phyloP scores from a whole-genome alignment of 176 grass and related monocot genomes.

The Cenchrus fungigraminus region DNA sequence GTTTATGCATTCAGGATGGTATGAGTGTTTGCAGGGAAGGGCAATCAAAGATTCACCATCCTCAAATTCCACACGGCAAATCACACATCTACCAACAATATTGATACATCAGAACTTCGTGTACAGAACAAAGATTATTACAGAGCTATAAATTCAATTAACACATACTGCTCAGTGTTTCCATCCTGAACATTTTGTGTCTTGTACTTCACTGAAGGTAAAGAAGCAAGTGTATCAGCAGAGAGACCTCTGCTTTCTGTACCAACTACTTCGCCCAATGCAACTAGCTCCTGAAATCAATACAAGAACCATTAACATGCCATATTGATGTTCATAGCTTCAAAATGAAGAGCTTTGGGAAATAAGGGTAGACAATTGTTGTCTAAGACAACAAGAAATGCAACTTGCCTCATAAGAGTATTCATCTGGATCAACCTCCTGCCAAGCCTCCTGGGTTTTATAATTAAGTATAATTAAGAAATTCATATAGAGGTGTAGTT shows the following conservation, averaged over 20 bases:
- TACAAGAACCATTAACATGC: conserved; percentile 24
- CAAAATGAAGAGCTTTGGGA: neutral
- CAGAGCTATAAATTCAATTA: conserved; percentile 36
- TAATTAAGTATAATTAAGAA: conserved; percentile 1
- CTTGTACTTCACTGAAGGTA: conserved; percentile 93
- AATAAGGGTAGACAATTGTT: neutral
- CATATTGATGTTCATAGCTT: conserved; percentile 17
- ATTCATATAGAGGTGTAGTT: conserved; percentile 3
- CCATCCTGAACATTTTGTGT: conserved; percentile 74
- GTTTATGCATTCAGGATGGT: conserved; percentile 93
- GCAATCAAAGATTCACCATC: conserved; percentile 86
- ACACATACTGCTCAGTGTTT: conserved; percentile 90
- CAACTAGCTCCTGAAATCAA: conserved; percentile 82
- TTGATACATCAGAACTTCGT: conserved; percentile 20
- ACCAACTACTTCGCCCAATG: conserved; percentile 94
- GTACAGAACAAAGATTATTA: conserved; percentile 7
- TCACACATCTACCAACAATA: conserved; percentile 77
- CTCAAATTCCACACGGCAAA: conserved; percentile 97
- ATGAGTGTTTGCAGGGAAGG: conserved; percentile 91
- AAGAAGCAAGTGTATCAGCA: conserved; percentile 82
- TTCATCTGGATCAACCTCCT: conserved; percentile 96
- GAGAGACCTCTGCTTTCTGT: conserved; percentile 92
- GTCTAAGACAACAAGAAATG: conserved; percentile 10
- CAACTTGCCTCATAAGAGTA: conserved; percentile 85
- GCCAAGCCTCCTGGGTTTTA: conserved; percentile 86